Percentiles rank a stretch among this genome's conserved stretches.
These are phyloP conservation scores for Epichloe sylvatica DNA, from an alignment of 2,329 filamentous ascomycete genomes.

Conservation along the genomic window DNA sequence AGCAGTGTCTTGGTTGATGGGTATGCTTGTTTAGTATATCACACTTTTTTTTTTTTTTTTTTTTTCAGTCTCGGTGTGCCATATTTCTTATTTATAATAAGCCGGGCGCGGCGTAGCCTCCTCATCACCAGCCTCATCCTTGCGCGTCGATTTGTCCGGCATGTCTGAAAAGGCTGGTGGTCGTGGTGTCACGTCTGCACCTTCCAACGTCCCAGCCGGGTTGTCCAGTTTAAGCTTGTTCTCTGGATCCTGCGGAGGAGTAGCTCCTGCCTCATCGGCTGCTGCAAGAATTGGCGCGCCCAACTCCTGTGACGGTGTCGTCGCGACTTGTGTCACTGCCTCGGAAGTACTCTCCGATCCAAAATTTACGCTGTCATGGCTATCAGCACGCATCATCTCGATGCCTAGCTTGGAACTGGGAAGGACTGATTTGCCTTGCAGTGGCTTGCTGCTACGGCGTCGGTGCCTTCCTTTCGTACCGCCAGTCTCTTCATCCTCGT, in stretches of 20 bases:
- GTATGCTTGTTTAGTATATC: not conserved
- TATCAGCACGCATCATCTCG: slow-evolving; percentile 97
- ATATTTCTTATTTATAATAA: slow-evolving; percentile 12
- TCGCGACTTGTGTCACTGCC: slow-evolving; percentile 36
- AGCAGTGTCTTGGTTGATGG: not conserved
- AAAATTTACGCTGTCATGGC: slow-evolving; percentile 62
- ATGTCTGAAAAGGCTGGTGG: slow-evolving; percentile 13
- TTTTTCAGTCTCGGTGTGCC: too few relatives aligned
- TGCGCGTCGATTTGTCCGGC: not conserved
- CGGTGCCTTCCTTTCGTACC: slow-evolving; percentile 31
- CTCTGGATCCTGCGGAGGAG: slow-evolving; percentile 9
- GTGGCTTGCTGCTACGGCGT: slow-evolving; percentile 27
- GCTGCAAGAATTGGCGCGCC: slow-evolving; percentile 17
- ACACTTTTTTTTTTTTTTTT: too few relatives aligned
- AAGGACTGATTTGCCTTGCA: slow-evolving; percentile 37
- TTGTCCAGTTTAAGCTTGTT: not conserved
- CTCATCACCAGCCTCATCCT: slow-evolving; percentile 12
- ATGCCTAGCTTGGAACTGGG: slow-evolving; percentile 82
- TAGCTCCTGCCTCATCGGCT: not conserved
- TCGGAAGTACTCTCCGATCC: slow-evolving; percentile 37
- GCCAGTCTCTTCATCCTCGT: slow-evolving; percentile 85
- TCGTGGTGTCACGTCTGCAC: slow-evolving; percentile 19
- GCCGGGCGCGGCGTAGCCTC: slow-evolving; percentile 28
- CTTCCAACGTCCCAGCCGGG: not conserved
- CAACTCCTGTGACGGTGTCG: slow-evolving; percentile 33